Base-by-base conservation (phyloP, 2,329 filamentous ascomycete genomes). In the Microdochium nivale region DNA sequence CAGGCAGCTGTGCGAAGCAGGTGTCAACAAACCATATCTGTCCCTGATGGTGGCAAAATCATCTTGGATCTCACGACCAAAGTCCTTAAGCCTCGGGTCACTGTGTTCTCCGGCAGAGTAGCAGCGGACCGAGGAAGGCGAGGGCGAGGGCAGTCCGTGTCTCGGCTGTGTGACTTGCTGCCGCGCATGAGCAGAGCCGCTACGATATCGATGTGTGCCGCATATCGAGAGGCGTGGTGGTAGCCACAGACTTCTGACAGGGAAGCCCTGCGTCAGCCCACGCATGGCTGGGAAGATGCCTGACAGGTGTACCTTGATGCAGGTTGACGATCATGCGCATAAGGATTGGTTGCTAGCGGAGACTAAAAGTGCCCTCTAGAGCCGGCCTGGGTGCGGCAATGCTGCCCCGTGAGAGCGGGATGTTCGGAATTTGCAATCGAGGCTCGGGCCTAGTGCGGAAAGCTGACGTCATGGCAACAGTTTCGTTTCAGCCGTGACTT, bases 1-100 rank as follows among this genome's bases (percentile, higher is more conserved):
- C 30, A 19, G 19, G 2, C 25, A 48, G 49, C 14, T 21, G 3
- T 11, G 30, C 44, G 52, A 25, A 51, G 37, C 49, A 25, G 40
- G 21, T 40, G 40, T 23, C 50, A 16, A 50, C 58, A 33, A 62
- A 76, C 74, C 68, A 55, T 78, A 78, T 47, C 66, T 63, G 9
- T 75, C 70, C 47, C 66, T 69, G 35, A 77, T 64, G 13, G 59
- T 55, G 21, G 75, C 74, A 59, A 73, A 78, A 23, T 77, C 75
- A 51, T 77, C 69, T 35, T 65, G 64, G 49, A 78, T 75, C 53
- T 69, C 56, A 48, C 64, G 67, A 1, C 68, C 73, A 3, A 74
- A 52, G n/a, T 70, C 66, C 10, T 61, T 63, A 25, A 76, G 57
- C 44, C 73, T 65, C 8, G 73, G 69, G 54, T 75, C 73, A 16